Conservation (phyloP, 129 eudicot species). For the Dittrichia graveolens region DNA sequence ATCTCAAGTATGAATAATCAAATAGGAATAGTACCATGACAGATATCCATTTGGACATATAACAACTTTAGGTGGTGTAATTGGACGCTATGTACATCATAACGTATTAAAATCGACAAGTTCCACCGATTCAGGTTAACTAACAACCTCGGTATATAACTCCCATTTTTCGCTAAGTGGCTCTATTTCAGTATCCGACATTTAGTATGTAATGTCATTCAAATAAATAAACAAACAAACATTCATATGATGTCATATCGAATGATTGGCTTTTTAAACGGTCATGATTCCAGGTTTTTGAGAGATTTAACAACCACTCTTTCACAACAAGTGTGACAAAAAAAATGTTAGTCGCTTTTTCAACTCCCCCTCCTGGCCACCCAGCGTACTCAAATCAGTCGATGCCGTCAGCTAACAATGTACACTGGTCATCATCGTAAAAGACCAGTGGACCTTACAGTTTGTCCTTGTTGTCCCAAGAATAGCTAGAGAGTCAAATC, state of each 20-base stretch:
- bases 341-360: background rate
- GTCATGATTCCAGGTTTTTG: background rate
- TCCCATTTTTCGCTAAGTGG: background rate
- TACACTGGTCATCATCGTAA: slow-evolving; percentile 9
- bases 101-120: background rate
- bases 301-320: background rate
- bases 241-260: background rate
- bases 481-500: background rate
- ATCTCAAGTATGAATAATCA: background rate
- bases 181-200: slow-evolving; percentile 6
- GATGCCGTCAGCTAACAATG: slow-evolving; percentile 6
- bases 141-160: slow-evolving; percentile 3
- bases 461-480: background rate
- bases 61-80: background rate
- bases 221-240: slow-evolving; percentile 22
- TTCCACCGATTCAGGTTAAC: background rate
- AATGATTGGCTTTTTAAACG: background rate
- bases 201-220: slow-evolving; percentile 6
- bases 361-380: background rate
- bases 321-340: slow-evolving; percentile 13
- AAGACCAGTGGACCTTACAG: slow-evolving; percentile 11
- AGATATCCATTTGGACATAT: background rate
- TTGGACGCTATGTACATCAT: slow-evolving; percentile 13
- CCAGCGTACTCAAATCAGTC: background rate
- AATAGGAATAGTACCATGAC: background rate